Conservation (phyloP, 768 basidiomycete species). For the Pleurotus giganteus region DNA sequence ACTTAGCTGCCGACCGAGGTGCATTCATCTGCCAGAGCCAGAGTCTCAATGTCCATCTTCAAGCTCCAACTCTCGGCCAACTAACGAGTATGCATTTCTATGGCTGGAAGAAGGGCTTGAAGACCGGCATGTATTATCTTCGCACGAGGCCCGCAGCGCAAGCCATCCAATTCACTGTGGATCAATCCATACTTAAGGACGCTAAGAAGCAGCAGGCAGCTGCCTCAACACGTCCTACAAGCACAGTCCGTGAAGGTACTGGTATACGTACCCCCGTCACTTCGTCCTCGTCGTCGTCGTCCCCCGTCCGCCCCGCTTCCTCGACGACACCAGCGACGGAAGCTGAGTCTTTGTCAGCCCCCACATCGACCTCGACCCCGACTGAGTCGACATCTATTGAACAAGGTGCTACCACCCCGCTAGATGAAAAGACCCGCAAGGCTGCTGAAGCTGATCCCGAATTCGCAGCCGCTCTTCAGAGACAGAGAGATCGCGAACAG, state of each 20-base stretch:
- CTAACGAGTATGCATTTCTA: slow-evolving; percentile 98
- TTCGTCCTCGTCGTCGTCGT: slow-evolving; percentile 27
- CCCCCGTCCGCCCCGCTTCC: slow-evolving; percentile 23
- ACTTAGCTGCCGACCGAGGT: slow-evolving; percentile 97
- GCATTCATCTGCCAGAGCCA: slow-evolving; percentile 98
- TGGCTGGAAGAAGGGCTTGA: slow-evolving; percentile 99
- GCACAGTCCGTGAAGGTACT: slow-evolving; percentile 13
- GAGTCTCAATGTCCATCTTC: slow-evolving; percentile 90
- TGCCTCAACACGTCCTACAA: slow-evolving; percentile 20
- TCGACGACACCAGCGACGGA: slow-evolving; percentile 1
- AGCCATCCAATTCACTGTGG: slow-evolving; percentile 97
- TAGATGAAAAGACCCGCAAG: slow-evolving; percentile 47
- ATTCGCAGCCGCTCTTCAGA: slow-evolving; percentile 73
- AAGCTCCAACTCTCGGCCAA: slow-evolving; percentile 86
- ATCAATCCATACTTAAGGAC: slow-evolving; percentile 71
- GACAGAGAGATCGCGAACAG: slow-evolving; percentile 68
- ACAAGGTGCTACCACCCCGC: slow-evolving; percentile 26
- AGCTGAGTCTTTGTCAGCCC: slow-evolving; percentile 14
- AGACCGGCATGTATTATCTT: slow-evolving; percentile 99
- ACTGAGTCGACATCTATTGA: slow-evolving; percentile 14
- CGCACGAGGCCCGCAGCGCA: slow-evolving; percentile 92
- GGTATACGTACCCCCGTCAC: slow-evolving; percentile 32
- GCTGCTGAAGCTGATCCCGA: slow-evolving; percentile 66
- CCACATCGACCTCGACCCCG: slow-evolving; percentile 22
- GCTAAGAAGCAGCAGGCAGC: slow-evolving; percentile 47